Evolutionary conservation across 208 protist species (phyloP).

Genomic region (Wallacemonas sp.): DNA sequence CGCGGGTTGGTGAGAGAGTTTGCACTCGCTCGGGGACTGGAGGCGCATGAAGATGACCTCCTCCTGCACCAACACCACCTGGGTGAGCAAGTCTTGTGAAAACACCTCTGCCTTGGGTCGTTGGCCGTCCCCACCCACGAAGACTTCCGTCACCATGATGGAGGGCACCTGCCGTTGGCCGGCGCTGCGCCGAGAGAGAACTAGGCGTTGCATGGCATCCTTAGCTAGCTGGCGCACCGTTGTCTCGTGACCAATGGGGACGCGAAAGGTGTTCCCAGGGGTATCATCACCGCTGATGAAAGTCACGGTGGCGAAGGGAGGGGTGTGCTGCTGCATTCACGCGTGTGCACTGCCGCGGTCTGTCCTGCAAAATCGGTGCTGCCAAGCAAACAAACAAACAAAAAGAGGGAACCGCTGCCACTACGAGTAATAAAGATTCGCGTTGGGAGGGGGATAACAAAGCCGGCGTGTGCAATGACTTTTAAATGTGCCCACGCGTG

Average conservation of each 20-base stretch:
- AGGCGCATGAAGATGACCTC: constrained; percentile 77
- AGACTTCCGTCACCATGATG: constrained; percentile 70
- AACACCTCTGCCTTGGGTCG: constrained; percentile 74
- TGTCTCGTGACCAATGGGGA: constrained; percentile 62
- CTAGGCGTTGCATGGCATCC: constrained; percentile 74
- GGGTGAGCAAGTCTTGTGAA: constrained; percentile 62
- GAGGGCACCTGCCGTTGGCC: constrained; percentile 13
- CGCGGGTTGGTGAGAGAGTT: too few species aligned
- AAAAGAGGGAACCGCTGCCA: too few species aligned
- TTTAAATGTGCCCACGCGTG: too few species aligned
- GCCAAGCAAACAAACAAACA: too few species aligned
- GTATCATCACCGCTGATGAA: constrained; percentile 39
- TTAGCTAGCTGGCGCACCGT: constrained; percentile 81
- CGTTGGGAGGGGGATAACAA: too few species aligned
- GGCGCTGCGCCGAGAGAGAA: constrained; percentile 34
- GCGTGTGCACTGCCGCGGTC: too few species aligned
- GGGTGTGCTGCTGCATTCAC: constrained; percentile 12
- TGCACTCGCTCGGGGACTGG: constrained; percentile 19
- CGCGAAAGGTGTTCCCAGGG: constrained; percentile 52
- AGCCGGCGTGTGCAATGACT: too few species aligned
- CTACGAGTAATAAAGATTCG: too few species aligned
- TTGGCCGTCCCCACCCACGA: constrained; percentile 44
- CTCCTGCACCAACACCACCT: constrained; percentile 62
- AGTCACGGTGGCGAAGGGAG: constrained; percentile 80
- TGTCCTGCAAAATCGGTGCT: too few species aligned